phyloP scores from a whole-genome alignment of 352 stramenopile species.

The Globisporangium viniferum region DNA sequence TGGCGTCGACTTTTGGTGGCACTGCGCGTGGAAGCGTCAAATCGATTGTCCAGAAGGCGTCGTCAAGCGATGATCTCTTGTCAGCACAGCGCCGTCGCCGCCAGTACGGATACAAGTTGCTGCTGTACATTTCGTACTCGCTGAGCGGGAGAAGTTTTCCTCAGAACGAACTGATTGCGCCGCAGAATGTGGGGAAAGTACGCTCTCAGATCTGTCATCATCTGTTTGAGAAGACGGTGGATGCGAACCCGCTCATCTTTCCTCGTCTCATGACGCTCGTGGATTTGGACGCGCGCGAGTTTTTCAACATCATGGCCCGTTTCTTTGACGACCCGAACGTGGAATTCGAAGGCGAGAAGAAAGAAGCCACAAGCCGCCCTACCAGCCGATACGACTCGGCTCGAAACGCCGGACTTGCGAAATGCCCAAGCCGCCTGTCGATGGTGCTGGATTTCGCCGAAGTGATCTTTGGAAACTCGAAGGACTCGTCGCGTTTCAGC shows the following conservation, averaged over 20 bases:
- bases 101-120: slow-evolving; percentile 80
- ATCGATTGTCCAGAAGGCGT: slow-evolving; percentile 24
- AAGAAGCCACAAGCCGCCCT: slow-evolving; percentile 31
- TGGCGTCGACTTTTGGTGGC: slow-evolving; percentile 68
- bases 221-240: slow-evolving; percentile 71
- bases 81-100: slow-evolving; percentile 55
- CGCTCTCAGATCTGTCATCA: slow-evolving; percentile 80
- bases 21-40: slow-evolving; percentile 35
- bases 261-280: slow-evolving; percentile 82
- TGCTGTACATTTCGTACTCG: slow-evolving; percentile 92
- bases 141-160: slow-evolving; percentile 90
- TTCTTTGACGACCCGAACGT: slow-evolving; percentile 83
- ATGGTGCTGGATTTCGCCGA: slow-evolving; percentile 83
- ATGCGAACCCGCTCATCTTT: slow-evolving; percentile 40
- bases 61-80: slow-evolving; percentile 38
- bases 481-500: slow-evolving; percentile 50
- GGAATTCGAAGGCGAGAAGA: slow-evolving; percentile 85
- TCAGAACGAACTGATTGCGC: slow-evolving; percentile 64
- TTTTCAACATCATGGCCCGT: slow-evolving; percentile 77
- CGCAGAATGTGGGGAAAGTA: slow-evolving; percentile 70
- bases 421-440: slow-evolving; percentile 77
- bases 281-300: slow-evolving; percentile 72
- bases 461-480: slow-evolving; percentile 62
- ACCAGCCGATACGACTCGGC: slow-evolving; percentile 77
- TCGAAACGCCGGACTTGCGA: slow-evolving; percentile 63